phyloP scores from a whole-genome alignment of 2,329 filamentous ascomycete species.

The Phyllosticta citriasiana region DNA sequence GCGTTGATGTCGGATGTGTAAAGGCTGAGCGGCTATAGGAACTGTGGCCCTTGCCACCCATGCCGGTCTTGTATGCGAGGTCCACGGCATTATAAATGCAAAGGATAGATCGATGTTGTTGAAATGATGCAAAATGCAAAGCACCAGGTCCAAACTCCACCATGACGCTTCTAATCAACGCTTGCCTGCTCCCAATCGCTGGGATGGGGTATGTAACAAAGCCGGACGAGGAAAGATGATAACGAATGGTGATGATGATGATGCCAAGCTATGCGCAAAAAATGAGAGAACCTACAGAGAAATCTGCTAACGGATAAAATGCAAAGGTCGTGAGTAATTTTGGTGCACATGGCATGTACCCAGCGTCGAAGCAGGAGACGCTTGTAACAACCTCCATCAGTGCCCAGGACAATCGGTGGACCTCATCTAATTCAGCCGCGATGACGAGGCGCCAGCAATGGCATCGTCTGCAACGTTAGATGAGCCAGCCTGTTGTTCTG shows the following conservation, averaged over 20 bases:
- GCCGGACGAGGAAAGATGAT: not conserved
- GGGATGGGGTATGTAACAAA: not conserved
- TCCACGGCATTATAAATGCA: no score
- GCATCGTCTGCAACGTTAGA: not conserved
- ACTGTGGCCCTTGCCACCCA: no score
- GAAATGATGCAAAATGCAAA: not conserved
- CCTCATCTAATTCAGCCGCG: not conserved
- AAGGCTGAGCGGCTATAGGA: no score
- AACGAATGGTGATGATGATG: not conserved
- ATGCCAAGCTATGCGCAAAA: not conserved
- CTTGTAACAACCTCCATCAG: not conserved
- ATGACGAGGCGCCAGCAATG: not conserved
- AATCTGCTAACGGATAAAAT: no score
- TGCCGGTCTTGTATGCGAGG: no score
- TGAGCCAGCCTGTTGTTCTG: not conserved
- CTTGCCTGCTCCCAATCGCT: not conserved
- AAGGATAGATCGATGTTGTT: no score
- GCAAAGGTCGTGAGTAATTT: not conserved
- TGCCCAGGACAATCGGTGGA: not conserved
- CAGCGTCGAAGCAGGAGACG: not conserved
- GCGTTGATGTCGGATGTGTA: no score
- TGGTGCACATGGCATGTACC: not conserved
- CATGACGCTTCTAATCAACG: not conserved
- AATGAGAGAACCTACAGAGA: not conserved
- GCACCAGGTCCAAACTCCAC: not conserved